A percentile compares a stretch with the other conserved stretches of the same genome.
Conservation (phyloP, 176 grass and related monocot species). For the Aegilops umbellulata region DNA sequence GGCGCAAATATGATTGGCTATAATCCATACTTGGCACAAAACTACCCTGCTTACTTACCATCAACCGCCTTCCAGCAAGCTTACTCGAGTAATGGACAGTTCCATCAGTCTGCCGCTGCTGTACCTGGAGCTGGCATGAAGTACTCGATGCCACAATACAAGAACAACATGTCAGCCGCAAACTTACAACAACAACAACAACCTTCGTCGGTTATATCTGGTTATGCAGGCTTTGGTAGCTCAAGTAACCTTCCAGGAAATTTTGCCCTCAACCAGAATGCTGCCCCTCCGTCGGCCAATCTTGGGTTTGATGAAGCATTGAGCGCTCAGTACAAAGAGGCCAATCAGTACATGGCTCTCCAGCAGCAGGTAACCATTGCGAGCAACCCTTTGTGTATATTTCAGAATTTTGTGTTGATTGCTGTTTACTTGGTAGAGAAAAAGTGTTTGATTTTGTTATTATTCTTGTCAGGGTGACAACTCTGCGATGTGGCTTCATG, state of each 20-base stretch:
- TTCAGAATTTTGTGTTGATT: conserved; percentile 1
- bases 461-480: conserved; percentile 59
- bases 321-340: conserved; percentile 83
- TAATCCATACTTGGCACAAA: conserved; percentile 68
- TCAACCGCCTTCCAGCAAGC: conserved; percentile 82
- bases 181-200: conserved; percentile 55
- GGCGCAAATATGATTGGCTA: conserved; percentile 89
- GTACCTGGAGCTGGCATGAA: conserved; percentile 78
- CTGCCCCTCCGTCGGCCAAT: conserved; percentile 53
- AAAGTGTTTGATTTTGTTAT: background rate
- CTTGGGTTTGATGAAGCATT: conserved; percentile 83
- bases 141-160: conserved; percentile 83
- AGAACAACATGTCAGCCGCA: conserved; percentile 64
- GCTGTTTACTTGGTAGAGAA: background rate
- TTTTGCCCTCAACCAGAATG: conserved; percentile 64
- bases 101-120: conserved; percentile 73
- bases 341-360: conserved; percentile 73
- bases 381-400: background rate
- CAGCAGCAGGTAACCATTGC: conserved; percentile 82
- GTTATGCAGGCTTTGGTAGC: conserved; percentile 81
- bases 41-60: conserved; percentile 79
- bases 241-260: conserved; percentile 67
- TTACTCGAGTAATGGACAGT: conserved; percentile 77
- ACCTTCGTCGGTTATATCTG: conserved; percentile 60
- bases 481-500: conserved; percentile 86